phyloP scores from a whole-genome alignment of 2,329 filamentous ascomycete genomes.

The Fusarium kyushuense region DNA sequence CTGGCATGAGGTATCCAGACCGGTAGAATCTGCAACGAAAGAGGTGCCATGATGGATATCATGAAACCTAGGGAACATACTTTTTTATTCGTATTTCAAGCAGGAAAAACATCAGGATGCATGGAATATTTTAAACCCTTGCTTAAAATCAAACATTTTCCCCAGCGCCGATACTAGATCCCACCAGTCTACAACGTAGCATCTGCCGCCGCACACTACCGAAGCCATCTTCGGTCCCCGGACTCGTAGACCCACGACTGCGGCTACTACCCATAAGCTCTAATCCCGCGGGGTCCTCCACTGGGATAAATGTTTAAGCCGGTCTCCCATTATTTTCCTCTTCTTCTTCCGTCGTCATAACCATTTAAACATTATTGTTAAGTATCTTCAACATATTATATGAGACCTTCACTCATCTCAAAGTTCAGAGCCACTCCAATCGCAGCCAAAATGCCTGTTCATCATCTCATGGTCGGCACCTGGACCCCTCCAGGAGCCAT shows the following conservation, averaged over 20 bases:
- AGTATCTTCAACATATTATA: background rate
- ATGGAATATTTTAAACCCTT: background rate
- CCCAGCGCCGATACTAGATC: slow-evolving; percentile 1
- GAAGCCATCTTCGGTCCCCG: slow-evolving; percentile 21
- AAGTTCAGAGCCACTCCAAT: slow-evolving; percentile 31
- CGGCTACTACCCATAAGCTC: slow-evolving; percentile 7
- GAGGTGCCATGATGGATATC: slow-evolving; percentile 18
- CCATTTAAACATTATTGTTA: background rate
- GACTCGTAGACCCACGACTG: slow-evolving; percentile 23
- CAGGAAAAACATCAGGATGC: background rate
- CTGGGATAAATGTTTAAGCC: slow-evolving; percentile 49
- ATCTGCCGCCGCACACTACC: slow-evolving; percentile 43
- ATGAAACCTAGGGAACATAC: background rate
- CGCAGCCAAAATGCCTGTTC: slow-evolving; percentile 72
- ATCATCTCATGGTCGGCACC: slow-evolving; percentile 92
- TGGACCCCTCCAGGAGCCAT: slow-evolving; percentile 92
- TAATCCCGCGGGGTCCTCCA: slow-evolving; percentile 31
- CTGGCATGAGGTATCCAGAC: background rate
- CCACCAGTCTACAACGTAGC: background rate
- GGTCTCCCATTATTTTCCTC: slow-evolving; percentile 6
- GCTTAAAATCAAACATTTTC: background rate
- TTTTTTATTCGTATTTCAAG: background rate
- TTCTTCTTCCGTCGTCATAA: slow-evolving; percentile 22
- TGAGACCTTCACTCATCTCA: slow-evolving; percentile 28
- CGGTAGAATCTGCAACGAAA: slow-evolving; percentile 5